Evolutionary conservation across 139 green algal genomes (phyloP).

Genomic region (Prasinococcaceae sp.): DNA sequence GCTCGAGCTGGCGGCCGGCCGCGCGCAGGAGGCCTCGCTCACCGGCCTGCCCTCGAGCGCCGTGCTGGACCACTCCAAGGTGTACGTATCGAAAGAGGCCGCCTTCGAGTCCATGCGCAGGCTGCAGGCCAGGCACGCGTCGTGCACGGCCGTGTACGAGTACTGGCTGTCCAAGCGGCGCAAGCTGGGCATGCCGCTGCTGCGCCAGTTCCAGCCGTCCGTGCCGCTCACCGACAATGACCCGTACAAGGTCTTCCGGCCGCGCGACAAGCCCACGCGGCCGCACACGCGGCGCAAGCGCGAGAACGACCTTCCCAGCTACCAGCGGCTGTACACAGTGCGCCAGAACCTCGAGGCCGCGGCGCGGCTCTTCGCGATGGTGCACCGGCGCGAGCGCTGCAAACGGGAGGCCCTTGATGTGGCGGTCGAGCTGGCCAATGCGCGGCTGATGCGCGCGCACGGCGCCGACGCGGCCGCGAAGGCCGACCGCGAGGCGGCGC

Average conservation of each 20-base stretch:
- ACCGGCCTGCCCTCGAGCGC: neutral
- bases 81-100: neutral
- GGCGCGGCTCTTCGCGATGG: too few species aligned
- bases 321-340: too few species aligned
- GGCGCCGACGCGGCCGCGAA: too few species aligned
- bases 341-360: too few species aligned
- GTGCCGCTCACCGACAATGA: constrained; percentile 68
- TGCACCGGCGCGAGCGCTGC: too few species aligned
- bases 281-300: constrained; percentile 71
- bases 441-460: too few species aligned
- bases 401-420: too few species aligned
- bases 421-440: too few species aligned
- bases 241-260: constrained; percentile 87
- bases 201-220: constrained; percentile 33
- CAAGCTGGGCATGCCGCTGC: constrained; percentile 31
- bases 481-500: too few species aligned
- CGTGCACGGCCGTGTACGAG: constrained; percentile 55
- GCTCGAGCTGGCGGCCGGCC: constrained; percentile 65
- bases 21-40: constrained; percentile 35
- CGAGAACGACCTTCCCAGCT: too few species aligned
- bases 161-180: constrained; percentile 81
- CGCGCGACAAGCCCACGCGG: constrained; percentile 68
- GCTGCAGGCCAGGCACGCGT: neutral
- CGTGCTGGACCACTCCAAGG: neutral
- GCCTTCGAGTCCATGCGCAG: constrained; percentile 10